Evolutionary conservation across 306 rosid species (phyloP).

Genomic region (Phaseolus lunatus): DNA sequence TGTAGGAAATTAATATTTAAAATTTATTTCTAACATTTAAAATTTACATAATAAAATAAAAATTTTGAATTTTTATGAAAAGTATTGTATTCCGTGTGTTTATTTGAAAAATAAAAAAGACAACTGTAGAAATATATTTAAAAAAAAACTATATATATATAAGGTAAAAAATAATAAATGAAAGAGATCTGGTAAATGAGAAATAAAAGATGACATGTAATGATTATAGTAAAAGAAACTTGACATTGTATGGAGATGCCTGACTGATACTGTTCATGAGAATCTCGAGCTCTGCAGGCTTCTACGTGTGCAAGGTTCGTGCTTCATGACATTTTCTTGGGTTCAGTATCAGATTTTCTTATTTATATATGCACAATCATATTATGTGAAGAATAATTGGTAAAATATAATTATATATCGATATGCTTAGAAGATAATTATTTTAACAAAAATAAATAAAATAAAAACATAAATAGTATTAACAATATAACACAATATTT

Average conservation of each 20-base stretch:
- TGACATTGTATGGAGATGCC: not conserved
- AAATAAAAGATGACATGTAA: not conserved
- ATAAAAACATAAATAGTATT: too few relatives aligned
- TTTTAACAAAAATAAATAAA: not conserved
- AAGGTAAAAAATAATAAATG: not conserved
- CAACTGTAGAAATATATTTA: not conserved
- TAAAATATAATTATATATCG: too few relatives aligned
- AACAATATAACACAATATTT: too few relatives aligned
- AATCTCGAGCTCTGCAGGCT: not conserved
- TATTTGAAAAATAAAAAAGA: not conserved
- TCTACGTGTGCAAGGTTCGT: not conserved
- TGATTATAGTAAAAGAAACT: not conserved
- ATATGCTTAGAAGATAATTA: too few relatives aligned
- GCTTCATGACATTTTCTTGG: conserved; percentile 25
- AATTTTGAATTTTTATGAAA: not conserved
- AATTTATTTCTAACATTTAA: too few relatives aligned
- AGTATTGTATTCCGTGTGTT: not conserved
- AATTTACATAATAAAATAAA: too few relatives aligned
- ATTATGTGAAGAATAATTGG: too few relatives aligned
- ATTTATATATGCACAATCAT: not conserved
- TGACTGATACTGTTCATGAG: not conserved
- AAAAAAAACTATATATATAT: too few relatives aligned
- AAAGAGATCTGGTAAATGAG: not conserved
- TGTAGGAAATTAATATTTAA: too few relatives aligned
- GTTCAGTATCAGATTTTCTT: not conserved